phyloP scores from a whole-genome alignment of 2,329 filamentous ascomycete species.

The Cadophora malorum region DNA sequence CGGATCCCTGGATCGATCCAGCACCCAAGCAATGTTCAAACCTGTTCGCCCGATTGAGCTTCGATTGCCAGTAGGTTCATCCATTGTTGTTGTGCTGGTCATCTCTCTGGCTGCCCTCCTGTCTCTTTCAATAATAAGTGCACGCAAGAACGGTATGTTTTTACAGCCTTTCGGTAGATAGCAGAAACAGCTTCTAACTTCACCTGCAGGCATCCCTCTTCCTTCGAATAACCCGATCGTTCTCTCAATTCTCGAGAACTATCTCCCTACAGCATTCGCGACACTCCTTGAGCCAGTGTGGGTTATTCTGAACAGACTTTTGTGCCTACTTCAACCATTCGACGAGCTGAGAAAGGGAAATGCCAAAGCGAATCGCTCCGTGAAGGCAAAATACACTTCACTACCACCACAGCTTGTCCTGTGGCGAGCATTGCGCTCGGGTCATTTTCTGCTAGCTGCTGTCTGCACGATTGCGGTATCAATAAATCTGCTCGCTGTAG shows the following conservation, averaged over 20 bases:
- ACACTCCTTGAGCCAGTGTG: slow-evolving; percentile 64
- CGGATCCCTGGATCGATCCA: too few species aligned
- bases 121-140: too few species aligned
- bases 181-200: too few species aligned
- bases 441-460: slow-evolving; percentile 53
- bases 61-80: too few species aligned
- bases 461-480: slow-evolving; percentile 57
- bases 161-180: not conserved
- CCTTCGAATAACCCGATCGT: slow-evolving; percentile 40
- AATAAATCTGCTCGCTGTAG: slow-evolving; percentile 59
- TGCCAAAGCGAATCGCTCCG: slow-evolving; percentile 50
- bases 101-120: too few species aligned
- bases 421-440: slow-evolving; percentile 51
- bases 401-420: slow-evolving; percentile 60
- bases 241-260: slow-evolving; percentile 51
- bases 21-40: too few species aligned
- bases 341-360: slow-evolving; percentile 54
- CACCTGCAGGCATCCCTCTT: slow-evolving; percentile 28
- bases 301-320: slow-evolving; percentile 58
- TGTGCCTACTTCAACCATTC: slow-evolving; percentile 62
- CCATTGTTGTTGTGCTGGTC: too few species aligned
- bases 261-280: slow-evolving; percentile 60
- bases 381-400: slow-evolving; percentile 58
- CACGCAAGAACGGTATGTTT: slow-evolving; percentile 6
- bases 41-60: too few species aligned